These are phyloP conservation scores for Yamadazyma aaseri DNA, from an alignment of 1,139 yeast species.

Conservation along the genomic window DNA sequence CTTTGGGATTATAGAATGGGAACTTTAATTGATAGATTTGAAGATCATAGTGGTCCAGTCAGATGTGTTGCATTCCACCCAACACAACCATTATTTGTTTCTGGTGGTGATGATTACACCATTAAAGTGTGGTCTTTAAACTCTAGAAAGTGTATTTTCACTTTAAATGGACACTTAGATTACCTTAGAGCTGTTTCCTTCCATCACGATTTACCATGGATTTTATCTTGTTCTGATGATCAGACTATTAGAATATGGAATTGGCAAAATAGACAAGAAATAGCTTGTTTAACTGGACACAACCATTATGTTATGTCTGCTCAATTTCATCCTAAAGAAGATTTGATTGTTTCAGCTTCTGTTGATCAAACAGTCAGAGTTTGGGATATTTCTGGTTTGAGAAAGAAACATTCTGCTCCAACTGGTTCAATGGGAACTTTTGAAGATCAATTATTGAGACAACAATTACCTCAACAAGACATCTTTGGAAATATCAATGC, in stretches of 20 bases:
- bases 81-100: constrained; percentile 93
- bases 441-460: constrained; percentile 79
- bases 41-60: constrained; percentile 98
- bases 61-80: constrained; percentile 96
- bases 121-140: constrained; percentile 95
- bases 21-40: constrained; percentile 90
- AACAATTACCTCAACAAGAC: constrained; percentile 79
- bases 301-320: constrained; percentile 98
- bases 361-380: constrained; percentile 98
- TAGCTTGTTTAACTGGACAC: constrained; percentile 97
- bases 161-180: constrained; percentile 91
- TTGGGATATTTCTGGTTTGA: constrained; percentile 95
- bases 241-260: constrained; percentile 99
- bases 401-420: constrained; percentile 95
- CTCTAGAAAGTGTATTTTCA: constrained; percentile 87
- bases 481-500: constrained; percentile 94
- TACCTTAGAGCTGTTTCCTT: constrained; percentile 92
- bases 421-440: constrained; percentile 50
- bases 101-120: constrained; percentile 96
- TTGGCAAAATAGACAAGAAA: constrained; percentile 98
- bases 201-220: constrained; percentile 98
- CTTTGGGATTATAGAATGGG: constrained; percentile 99
- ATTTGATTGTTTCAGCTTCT: constrained; percentile 91
- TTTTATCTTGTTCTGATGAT: constrained; percentile 93
- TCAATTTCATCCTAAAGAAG: constrained; percentile 95